phyloP scores from a whole-genome alignment of 257 asterid species.

The Plantago major region DNA sequence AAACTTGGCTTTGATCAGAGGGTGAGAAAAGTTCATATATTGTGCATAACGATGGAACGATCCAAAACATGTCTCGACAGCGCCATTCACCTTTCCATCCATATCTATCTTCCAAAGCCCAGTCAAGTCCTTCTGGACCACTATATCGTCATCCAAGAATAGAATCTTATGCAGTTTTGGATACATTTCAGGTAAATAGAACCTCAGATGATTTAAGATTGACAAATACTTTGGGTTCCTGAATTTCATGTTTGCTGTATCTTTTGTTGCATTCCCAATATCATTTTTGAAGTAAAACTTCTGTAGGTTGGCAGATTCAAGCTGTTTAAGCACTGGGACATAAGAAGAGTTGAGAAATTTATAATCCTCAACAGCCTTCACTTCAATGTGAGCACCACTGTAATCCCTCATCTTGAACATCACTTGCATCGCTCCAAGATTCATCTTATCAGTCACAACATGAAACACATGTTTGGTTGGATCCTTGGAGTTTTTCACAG shows the following conservation, averaged over 20 bases:
- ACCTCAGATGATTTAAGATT: constrained; percentile 66
- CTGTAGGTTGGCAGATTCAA: constrained; percentile 63
- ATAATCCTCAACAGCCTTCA: constrained; percentile 76
- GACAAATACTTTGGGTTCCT: constrained; percentile 78
- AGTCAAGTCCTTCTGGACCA: constrained; percentile 70
- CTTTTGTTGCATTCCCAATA: constrained; percentile 78
- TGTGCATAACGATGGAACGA: constrained; percentile 76
- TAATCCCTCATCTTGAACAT: constrained; percentile 67
- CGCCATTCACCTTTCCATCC: constrained; percentile 83
- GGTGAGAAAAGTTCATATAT: constrained; percentile 77
- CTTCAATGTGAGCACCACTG: constrained; percentile 70
- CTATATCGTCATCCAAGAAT: constrained; percentile 79
- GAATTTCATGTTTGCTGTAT: constrained; percentile 73
- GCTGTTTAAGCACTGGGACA: constrained; percentile 70
- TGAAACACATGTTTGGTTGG: constrained; percentile 76
- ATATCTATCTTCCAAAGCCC: constrained; percentile 70
- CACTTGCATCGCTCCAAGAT: constrained; percentile 79
- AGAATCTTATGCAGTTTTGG: constrained; percentile 69
- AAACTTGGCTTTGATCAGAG: constrained; percentile 58
- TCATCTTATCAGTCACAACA: constrained; percentile 77
- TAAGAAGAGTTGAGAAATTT: constrained; percentile 67
- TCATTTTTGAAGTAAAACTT: constrained; percentile 64
- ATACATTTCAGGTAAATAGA: constrained; percentile 75
- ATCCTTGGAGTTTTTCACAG: constrained; percentile 65
- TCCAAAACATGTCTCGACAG: constrained; percentile 81